Base-by-base conservation (phyloP, 225 moss, liverwort and hornwort genomes). In the Bryum argenteum region DNA sequence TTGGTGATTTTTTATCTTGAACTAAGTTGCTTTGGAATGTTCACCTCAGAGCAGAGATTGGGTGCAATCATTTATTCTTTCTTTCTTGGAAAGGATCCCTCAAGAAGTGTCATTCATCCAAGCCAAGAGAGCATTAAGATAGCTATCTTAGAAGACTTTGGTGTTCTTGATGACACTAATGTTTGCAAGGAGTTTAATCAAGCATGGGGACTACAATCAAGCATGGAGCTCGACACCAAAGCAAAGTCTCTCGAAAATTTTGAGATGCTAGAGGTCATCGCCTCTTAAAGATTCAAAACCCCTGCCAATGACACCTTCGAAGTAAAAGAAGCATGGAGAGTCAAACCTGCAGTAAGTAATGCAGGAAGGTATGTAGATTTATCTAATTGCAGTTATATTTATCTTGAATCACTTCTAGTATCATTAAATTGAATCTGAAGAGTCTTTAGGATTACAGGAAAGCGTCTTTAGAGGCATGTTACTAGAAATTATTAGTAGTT, bases 121-220 rank as follows among this genome's bases (percentile, higher is more conserved):
- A 18, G 10, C 3, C 60, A 60, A 39, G 60, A 60, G 17, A 39
- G 0, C 10, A 39, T 39, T 18, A 60, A 39, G 2, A 40, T 9
- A 17, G 39, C 39, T n/a, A 39, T 39, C 18, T 18, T 60, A 60
- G 39, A 60, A 10, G 60, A 60, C 10, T 61, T 60, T 60, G 60
- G 60, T 39, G 60, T 60, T 2, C 8, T 39, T 60, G 39, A 60
- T 39, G 60, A 60, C 7, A 17, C 10, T 8, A 17, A 37, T 1
- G 18, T 60, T 1, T 60, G 17, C 9, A 10, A 38, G 10, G n/a
- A 60, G 9, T 60, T 60, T 18, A 10, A 60, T 10, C 1, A 60
- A 7, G 60, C 60, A 60, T 37, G 3, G 60, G 60, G 18, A 60
- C 60, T 39, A 10, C 39, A 60, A 18, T 60, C 8, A 2, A 60